These are phyloP conservation scores for Dictyostelium intermedium DNA, from an alignment of 78 protist genomes.

Conservation along the genomic window DNA sequence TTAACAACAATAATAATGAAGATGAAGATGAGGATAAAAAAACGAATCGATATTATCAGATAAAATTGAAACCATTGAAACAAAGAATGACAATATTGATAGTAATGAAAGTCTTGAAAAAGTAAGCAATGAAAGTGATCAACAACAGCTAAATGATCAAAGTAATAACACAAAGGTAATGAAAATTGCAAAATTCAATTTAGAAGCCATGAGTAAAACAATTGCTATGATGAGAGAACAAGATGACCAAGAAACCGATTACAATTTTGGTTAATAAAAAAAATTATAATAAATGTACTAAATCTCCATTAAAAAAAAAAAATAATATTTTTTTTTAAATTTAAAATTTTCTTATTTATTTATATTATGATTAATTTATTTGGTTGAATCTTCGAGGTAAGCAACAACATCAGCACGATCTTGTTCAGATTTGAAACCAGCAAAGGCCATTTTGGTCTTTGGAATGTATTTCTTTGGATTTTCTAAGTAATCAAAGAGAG, in stretches of 20 bases:
- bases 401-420: background rate
- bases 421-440: slow-evolving; percentile 24
- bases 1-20: background rate
- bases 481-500: slow-evolving; percentile 89
- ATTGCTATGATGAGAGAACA: slow-evolving; percentile 52
- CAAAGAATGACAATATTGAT: background rate
- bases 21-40: no score
- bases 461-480: slow-evolving; percentile 96
- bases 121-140: background rate
- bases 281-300: background rate
- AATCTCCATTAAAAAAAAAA: background rate
- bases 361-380: background rate
- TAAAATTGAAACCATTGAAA: background rate
- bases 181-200: slow-evolving; percentile 52
- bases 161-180: background rate
- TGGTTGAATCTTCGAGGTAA: background rate
- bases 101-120: background rate
- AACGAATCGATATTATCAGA: background rate
- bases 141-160: background rate
- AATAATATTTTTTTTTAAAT: no score
- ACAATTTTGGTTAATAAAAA: background rate
- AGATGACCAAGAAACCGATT: background rate
- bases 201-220: slow-evolving; percentile 62
- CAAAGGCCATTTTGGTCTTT: slow-evolving; percentile 92
- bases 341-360: background rate